These are phyloP conservation scores for Podila epicladia DNA, from an alignment of 192 early-diverging fungal species.

Conservation along the genomic window DNA sequence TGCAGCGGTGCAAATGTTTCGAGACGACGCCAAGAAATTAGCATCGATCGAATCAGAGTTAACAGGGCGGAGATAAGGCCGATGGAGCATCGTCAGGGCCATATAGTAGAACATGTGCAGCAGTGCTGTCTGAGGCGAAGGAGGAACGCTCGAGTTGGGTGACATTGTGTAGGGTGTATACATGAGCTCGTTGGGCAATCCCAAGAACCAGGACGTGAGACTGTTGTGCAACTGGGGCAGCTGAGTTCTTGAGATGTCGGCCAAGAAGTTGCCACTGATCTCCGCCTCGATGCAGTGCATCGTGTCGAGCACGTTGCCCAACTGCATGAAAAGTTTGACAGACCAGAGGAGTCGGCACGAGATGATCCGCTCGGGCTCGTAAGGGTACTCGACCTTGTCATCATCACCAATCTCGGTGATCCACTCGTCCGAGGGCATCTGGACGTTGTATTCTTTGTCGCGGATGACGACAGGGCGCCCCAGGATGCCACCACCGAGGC, in stretches of 20 bases:
- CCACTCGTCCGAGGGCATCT: slow-evolving; percentile 51
- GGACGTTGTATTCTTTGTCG: slow-evolving; percentile 51
- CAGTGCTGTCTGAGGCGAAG: slow-evolving; percentile 38
- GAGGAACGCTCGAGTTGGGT: slow-evolving; percentile 49
- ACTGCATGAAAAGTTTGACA: slow-evolving; percentile 48
- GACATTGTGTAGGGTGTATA: slow-evolving; percentile 58
- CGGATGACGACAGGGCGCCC: slow-evolving; percentile 41
- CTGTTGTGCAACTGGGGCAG: slow-evolving; percentile 48
- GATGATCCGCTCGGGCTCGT: slow-evolving; percentile 43
- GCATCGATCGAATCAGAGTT: slow-evolving; percentile 42
- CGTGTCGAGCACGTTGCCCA: slow-evolving; percentile 46
- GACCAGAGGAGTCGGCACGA: slow-evolving; percentile 37
- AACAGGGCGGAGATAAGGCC: slow-evolving; percentile 58
- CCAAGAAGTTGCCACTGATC: slow-evolving; percentile 45
- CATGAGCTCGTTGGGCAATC: slow-evolving; percentile 60
- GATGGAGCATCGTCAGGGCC: slow-evolving; percentile 62
- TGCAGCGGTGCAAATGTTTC: slow-evolving; percentile 53
- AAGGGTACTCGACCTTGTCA: slow-evolving; percentile 43
- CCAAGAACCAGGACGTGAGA: slow-evolving; percentile 57
- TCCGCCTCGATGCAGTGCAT: slow-evolving; percentile 52
- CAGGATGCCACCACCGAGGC: slow-evolving; percentile 43
- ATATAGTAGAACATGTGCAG: slow-evolving; percentile 68
- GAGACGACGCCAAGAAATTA: slow-evolving; percentile 47
- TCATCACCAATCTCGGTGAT: slow-evolving; percentile 31
- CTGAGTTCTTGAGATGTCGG: slow-evolving; percentile 47